Evolutionary conservation across 352 stramenopile genomes (phyloP), one percentile per base, ranked within the genome.

Genomic region (Peronospora farinosa): DNA sequence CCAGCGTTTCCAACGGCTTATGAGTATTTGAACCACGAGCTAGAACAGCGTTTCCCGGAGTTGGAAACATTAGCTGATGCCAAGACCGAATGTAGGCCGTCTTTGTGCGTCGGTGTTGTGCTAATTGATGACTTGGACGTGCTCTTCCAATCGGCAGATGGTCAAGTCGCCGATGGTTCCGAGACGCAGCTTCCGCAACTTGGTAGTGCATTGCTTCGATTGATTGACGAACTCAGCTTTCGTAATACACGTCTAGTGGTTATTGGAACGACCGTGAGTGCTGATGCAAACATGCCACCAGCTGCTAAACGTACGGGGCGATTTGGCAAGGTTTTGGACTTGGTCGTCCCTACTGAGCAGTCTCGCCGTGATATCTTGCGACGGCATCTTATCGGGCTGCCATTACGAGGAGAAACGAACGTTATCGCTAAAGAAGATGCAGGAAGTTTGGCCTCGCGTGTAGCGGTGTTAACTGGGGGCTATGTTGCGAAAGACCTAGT

Each of bases 401-500:
- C 56, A 17, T 43, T 86, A 13, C 43, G 31, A 12, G 31, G 13
- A 10, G 31, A 42, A 21, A 16, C 57, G 42, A 12, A 47, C 16
- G 13, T 0, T 42, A 13, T n/a, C 3, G 7, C 31, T 33, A 17
- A 25, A 17, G 46, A 60, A 1, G 16, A 28, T 30, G 48, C 41
- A 8, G 21, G 35, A 15, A 57, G 11, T 15, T 23, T 80, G 15
- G 63, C 74, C 2, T 63, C 54, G 15, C 67, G 76, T n/a, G 25
- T 90, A 10, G 75, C 78, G 5, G 44, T 50, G 1, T 40, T 85
- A 10, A 92, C 78, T 13, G 81, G 77, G 30, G 81, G 81, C 5
- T 92, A 88, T 40, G 74, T 92, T 23, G 75, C 77, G 6, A 88
- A 88, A 50, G 81, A 90, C 37, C 48, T 92, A 3, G 67, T 83